Percentiles rank a stretch among this genome's conserved stretches.
phyloP scores from a whole-genome alignment of 179 eudicot genomes.

The Carnegiea gigantea region DNA sequence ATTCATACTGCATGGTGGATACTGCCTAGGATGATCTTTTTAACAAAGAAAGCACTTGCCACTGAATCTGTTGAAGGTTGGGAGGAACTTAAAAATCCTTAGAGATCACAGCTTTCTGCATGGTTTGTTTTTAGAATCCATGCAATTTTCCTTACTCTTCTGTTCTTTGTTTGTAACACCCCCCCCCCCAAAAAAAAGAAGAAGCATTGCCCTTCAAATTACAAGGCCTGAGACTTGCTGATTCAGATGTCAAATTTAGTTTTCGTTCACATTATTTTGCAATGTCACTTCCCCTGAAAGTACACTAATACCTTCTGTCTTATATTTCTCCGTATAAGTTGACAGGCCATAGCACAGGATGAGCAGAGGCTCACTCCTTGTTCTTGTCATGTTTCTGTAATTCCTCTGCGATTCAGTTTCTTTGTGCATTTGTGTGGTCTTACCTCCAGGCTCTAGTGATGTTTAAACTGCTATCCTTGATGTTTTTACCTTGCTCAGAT shows the following conservation, averaged over 20 bases:
- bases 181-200: no score
- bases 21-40: no score
- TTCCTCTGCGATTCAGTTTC: background rate
- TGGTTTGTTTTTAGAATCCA: background rate
- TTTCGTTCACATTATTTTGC: background rate
- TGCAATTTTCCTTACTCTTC: no score
- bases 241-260: background rate
- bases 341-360: background rate
- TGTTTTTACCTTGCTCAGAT: constrained; percentile 42
- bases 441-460: background rate
- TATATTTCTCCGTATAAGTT: background rate
- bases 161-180: background rate
- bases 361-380: background rate
- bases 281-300: background rate
- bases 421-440: background rate
- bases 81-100: background rate
- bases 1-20: no score
- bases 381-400: constrained; percentile 12
- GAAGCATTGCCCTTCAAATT: background rate
- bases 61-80: background rate
- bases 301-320: background rate
- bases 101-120: background rate
- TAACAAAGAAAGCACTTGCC: no score
- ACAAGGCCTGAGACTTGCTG: background rate
- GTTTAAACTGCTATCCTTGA: background rate